These are phyloP conservation scores for Pythium rhizo-oryzae DNA, from an alignment of 352 stramenopile species.

Conservation along the genomic window DNA sequence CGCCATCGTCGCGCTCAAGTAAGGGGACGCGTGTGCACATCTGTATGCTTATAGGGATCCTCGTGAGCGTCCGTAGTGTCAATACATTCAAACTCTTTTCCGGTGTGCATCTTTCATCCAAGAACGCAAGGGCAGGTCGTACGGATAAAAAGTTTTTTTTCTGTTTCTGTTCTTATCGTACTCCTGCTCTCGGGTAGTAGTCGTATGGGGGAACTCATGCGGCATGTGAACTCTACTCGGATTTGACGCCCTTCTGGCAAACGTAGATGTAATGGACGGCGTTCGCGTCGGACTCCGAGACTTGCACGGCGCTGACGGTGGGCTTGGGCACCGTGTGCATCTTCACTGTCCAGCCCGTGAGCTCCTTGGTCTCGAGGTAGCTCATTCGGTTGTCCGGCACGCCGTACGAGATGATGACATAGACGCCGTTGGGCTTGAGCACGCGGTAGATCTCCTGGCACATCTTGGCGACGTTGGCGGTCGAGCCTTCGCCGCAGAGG, in stretches of 20 bases:
- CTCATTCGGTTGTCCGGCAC: constrained; percentile 95
- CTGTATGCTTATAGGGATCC: not conserved
- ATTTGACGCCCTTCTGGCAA: constrained; percentile 90
- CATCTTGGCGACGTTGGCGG: constrained; percentile 95
- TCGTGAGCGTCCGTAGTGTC: not conserved
- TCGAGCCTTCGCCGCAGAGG: constrained; percentile 95
- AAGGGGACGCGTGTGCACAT: not conserved
- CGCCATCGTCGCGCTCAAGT: constrained; percentile 73
- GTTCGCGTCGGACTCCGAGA: constrained; percentile 92
- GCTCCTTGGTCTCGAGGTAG: constrained; percentile 96
- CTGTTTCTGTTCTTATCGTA: not conserved
- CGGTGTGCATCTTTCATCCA: not conserved
- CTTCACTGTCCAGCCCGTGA: constrained; percentile 92
- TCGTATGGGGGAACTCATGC: not conserved
- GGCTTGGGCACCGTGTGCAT: constrained; percentile 96
- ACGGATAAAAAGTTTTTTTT: too few species aligned
- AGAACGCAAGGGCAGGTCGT: too few species aligned
- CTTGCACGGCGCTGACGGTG: constrained; percentile 93
- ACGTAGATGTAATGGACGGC: constrained; percentile 97
- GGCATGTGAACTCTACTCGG: constrained; percentile 26
- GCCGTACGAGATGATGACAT: constrained; percentile 96
- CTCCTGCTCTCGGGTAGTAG: not conserved
- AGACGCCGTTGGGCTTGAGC: constrained; percentile 94
- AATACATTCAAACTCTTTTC: not conserved
- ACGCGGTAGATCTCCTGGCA: constrained; percentile 94